Evolutionary conservation across 192 early-diverging fungal species (phyloP).

Genomic region (Rhizophagus sp.): DNA sequence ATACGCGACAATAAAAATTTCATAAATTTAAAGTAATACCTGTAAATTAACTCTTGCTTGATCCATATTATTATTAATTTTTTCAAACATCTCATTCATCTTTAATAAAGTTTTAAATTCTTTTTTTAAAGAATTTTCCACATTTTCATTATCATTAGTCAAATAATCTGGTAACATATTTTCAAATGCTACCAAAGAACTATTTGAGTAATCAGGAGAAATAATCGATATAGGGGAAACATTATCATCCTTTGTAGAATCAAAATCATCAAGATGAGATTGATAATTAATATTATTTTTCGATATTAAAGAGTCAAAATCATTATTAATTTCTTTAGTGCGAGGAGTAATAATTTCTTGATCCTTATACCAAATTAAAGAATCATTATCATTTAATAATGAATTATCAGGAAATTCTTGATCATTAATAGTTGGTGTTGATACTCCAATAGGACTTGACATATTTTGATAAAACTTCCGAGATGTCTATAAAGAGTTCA

Average conservation of each 20-base stretch:
- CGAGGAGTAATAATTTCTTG: neutral
- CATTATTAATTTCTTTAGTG: neutral
- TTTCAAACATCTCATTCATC: conserved; percentile 19
- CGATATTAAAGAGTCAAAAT: neutral
- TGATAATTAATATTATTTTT: neutral
- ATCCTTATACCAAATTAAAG: neutral
- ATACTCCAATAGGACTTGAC: no score
- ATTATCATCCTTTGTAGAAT: no score
- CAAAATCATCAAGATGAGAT: neutral
- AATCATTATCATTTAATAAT: conserved; percentile 6
- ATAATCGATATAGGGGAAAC: neutral
- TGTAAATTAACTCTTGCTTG: conserved; percentile 8
- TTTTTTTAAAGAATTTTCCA: neutral
- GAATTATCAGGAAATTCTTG: conserved; percentile 27
- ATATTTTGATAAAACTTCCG: no score
- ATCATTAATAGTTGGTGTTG: conserved; percentile 3
- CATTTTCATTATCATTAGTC: neutral
- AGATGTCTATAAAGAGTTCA: no score
- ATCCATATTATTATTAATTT: conserved; percentile 23
- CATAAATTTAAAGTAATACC: neutral
- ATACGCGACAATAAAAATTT: neutral
- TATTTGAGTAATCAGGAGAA: no score
- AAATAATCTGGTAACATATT: conserved; percentile 9
- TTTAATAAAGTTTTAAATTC: conserved; percentile 19
- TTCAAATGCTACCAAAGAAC: neutral